A percentile compares a stretch with the other conserved stretches of the same genome.
phyloP scores from a whole-genome alignment of 140 eudicot genomes.

The Ambrosia hybrid region DNA sequence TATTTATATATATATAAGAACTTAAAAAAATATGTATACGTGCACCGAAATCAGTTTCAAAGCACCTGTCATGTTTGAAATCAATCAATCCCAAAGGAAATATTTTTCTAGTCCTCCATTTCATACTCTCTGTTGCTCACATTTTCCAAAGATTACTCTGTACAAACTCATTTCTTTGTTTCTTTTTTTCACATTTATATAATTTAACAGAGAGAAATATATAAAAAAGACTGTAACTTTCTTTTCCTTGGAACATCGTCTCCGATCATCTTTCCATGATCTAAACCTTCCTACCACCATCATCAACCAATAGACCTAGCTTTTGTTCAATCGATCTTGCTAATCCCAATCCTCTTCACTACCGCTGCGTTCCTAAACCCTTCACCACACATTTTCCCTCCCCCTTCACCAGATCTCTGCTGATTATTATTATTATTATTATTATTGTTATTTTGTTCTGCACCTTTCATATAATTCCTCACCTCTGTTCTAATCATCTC shows the following conservation, averaged over 20 bases:
- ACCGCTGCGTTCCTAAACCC: conserved; percentile 56
- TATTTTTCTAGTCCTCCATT: conserved; percentile 11
- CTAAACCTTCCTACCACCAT: conserved; percentile 6
- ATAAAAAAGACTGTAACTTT: conserved; percentile 16
- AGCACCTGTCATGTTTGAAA: not conserved
- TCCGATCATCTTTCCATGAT: conserved; percentile 22
- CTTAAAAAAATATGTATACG: not conserved
- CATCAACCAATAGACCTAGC: conserved; percentile 25
- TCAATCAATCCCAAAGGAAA: conserved; percentile 19
- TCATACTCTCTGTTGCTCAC: conserved; percentile 13
- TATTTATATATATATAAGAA: too few relatives aligned
- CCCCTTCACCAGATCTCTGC: conserved; percentile 28
- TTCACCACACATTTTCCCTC: conserved; percentile 50
- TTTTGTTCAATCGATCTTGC: conserved; percentile 55
- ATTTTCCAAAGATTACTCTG: conserved; percentile 22
- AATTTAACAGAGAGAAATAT: conserved; percentile 23
- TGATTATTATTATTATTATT: conserved; percentile 8
- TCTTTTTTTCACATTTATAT: too few relatives aligned
- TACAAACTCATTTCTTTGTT: conserved; percentile 11
- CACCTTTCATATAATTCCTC: conserved; percentile 68
- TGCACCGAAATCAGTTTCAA: not conserved
- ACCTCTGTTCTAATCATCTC: conserved; percentile 90
- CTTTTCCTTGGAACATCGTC: conserved; percentile 10
- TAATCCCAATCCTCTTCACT: conserved; percentile 71
- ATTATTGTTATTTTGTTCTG: conserved; percentile 35